These are phyloP conservation scores for Lactifluus rugatus DNA, from an alignment of 768 basidiomycete genomes.

Conservation along the genomic window DNA sequence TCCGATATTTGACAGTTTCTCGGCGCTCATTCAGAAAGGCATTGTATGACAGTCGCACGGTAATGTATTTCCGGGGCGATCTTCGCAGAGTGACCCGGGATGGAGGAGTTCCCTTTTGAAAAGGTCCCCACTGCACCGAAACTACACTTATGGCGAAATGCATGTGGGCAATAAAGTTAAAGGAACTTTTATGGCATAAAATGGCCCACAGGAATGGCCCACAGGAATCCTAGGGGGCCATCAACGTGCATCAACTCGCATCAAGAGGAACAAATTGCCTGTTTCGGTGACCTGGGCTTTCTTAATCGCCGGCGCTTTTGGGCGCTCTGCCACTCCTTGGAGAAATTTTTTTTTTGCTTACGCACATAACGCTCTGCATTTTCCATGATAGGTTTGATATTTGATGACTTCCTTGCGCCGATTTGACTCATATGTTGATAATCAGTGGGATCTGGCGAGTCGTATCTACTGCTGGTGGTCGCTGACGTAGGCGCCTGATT, in stretches of 20 bases:
- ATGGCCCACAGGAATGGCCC: too few relatives aligned
- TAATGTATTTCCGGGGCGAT: not conserved
- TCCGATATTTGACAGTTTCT: not conserved
- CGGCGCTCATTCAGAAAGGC: not conserved
- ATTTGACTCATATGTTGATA: slow-evolving; percentile 5
- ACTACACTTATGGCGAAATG: not conserved
- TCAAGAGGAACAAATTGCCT: not conserved
- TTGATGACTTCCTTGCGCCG: not conserved
- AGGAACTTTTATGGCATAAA: too few relatives aligned
- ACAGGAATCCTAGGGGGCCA: not conserved
- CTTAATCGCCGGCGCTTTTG: not conserved
- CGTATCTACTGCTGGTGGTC: too few relatives aligned
- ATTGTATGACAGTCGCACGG: not conserved
- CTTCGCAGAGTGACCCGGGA: not conserved
- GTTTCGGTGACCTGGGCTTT: not conserved
- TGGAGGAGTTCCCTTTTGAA: too few relatives aligned
- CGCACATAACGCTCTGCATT: not conserved
- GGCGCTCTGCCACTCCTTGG: not conserved
- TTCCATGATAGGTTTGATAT: not conserved
- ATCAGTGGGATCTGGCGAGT: not conserved
- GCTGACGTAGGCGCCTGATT: slow-evolving; percentile 4
- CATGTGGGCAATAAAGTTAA: too few relatives aligned
- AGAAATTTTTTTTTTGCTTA: not conserved
- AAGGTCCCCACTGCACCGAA: not conserved
- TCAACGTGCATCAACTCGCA: not conserved